Base-by-base conservation (phyloP, 2,329 filamentous ascomycete species). In the Coleophoma crateriformis region DNA sequence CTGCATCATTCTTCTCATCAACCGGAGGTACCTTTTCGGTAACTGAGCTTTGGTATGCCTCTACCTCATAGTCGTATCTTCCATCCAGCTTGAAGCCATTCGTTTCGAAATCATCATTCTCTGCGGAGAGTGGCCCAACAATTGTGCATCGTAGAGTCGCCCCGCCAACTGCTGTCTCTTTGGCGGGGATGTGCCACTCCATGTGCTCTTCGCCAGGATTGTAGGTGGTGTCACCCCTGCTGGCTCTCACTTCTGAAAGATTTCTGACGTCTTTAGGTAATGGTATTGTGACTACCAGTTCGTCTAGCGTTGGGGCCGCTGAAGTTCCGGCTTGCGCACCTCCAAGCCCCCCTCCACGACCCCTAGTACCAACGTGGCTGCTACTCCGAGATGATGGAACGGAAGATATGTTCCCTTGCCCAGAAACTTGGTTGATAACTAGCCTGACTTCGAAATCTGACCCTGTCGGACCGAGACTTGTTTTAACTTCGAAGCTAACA, bases 361-460 rank as follows among this genome's bases (percentile, higher is more conserved):
- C 74, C 22, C 71, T 65, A 17, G 67, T 63, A 20, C 61, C 62
- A 19, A 51, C 46, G 27, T 58, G 52, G 47, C 69, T 64, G 3
- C 67, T 68, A 48, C 54, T 69, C 35, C 68, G 60, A 14, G 63
- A 58, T 17, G 63, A 53, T 51, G 68, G 68, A 44, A 74, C 68
- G 54, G 69, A 62, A 12, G 71, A 65, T 34, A 68, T 67, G 22
- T 71, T 67, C 37, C 67, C 55, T 53, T 66, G 52, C 57, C 72
- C 62, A 53, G 88, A 85, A 27, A 85, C 75, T 60, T 79, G 86
- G 61, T 84, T 84, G 38, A 90, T 77, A 51, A 83, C 81, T 20
- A 96, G 67, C 46, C 88, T 79, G 44, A 96, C 88, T 67, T 97
- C 91, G 60, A 99, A 97, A 49, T 97, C 94, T 6, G 85, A 81